phyloP scores from a whole-genome alignment of 2,329 filamentous ascomycete species.

The Dactylellina drechsleri region DNA sequence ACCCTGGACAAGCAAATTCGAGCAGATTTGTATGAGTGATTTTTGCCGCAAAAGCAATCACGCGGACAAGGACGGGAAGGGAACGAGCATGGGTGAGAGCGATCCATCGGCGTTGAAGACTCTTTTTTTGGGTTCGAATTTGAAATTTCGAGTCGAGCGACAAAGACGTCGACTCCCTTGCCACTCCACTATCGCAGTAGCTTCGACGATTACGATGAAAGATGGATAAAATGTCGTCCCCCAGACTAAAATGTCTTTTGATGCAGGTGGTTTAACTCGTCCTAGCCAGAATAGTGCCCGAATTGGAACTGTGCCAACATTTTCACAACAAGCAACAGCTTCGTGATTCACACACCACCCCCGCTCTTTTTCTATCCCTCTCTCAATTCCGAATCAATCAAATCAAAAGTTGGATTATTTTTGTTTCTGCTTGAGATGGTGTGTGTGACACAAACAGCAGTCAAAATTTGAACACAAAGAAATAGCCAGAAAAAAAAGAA shows the following conservation, averaged over 20 bases:
- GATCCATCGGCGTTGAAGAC: conserved; percentile 43
- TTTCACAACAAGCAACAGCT: neutral
- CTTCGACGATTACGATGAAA: no score
- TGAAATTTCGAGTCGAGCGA: conserved; percentile 1
- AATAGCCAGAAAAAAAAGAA: conserved; percentile 4
- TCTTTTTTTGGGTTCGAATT: conserved; percentile 11
- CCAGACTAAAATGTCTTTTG: neutral
- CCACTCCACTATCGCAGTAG: neutral
- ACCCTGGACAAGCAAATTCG: neutral
- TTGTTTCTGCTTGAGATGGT: conserved; percentile 12
- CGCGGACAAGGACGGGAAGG: conserved; percentile 29
- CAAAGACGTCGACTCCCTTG: conserved; percentile 9
- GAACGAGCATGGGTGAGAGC: conserved; percentile 23
- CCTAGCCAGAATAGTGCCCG: conserved; percentile 20
- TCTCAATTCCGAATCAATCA: neutral
- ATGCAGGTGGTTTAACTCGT: conserved; percentile 30
- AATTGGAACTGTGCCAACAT: conserved; percentile 10
- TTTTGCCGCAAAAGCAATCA: conserved; percentile 53
- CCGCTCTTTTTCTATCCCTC: neutral
- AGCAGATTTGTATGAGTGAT: conserved; percentile 51
- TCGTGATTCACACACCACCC: neutral
- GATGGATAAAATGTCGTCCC: neutral
- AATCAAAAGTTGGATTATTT: conserved; percentile 18
- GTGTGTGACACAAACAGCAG: conserved; percentile 35
- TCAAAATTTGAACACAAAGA: no score